Evolutionary conservation across 352 stramenopile genomes (phyloP), one percentile per base, ranked within the genome.

Genomic region (Phytophthora vignae): DNA sequence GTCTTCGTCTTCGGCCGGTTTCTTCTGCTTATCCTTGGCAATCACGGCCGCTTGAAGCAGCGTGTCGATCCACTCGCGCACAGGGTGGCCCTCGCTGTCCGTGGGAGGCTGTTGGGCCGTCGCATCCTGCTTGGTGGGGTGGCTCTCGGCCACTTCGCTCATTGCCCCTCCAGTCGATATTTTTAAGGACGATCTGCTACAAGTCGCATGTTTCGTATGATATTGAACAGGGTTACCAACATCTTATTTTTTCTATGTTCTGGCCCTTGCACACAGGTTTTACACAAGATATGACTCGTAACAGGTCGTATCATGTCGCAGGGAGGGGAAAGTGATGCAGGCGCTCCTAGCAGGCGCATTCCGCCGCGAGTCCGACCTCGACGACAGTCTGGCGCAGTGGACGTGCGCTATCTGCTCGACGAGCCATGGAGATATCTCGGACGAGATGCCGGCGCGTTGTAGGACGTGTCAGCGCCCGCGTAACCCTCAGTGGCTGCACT

Each of bases 51-150:
- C 87, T 74, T 91, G 85, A 14, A 94, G 82, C 27, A 94, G 76
- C 59, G 85, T 93, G 38, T 94, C 83, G 50, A 93, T 94, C 87
- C 85, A 94, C 73, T 92, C 87, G 15, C 81, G 78, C 27, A 90
- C 81, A 22, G 85, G 85, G 19, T 79, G 67, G 1, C 63, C 77
- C 49, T 80, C 48, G 11, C 31, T 52, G 29, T 70, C 54, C 6
- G 57, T 70, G 36, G 60, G 57, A 60, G 61, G 60, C 44, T 78
- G 29, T 6, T 40, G n/a, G 22, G 25, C 31, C 21, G 66, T 33
- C 21, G 31, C 17, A 3, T 62, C 55, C n/a, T 59, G 33, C 59
- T 67, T 68, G 22, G 40, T 8, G 52, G 69, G n/a, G 22, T 74
- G 58, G 7, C 31, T 74, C 31, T 68, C 59, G 12, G 46, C 59